Evolutionary conservation across 2,329 filamentous ascomycete species (phyloP).

Genomic region (Colletotrichum cordylinicola): DNA sequence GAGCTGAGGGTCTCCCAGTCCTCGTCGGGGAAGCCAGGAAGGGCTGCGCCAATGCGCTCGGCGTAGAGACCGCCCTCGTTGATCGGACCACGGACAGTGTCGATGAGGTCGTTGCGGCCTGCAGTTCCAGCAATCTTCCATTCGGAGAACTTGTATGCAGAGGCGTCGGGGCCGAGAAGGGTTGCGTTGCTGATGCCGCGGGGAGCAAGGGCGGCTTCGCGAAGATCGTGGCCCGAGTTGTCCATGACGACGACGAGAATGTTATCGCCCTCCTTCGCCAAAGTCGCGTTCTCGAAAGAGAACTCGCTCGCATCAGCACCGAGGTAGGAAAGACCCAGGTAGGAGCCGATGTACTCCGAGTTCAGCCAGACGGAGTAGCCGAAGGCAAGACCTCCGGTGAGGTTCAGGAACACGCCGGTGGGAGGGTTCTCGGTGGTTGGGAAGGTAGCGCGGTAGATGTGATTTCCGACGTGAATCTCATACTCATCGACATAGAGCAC

Average conservation of each 20-base stretch:
- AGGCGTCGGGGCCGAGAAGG: slow-evolving; percentile 41
- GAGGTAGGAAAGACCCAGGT: slow-evolving; percentile 52
- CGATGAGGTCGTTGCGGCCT: slow-evolving; percentile 55
- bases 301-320: slow-evolving; percentile 44
- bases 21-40: slow-evolving; percentile 59
- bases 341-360: slow-evolving; percentile 60
- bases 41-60: slow-evolving; percentile 64
- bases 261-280: slow-evolving; percentile 46
- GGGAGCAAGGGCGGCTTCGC: slow-evolving; percentile 49
- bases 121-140: slow-evolving; percentile 67
- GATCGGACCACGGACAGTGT: slow-evolving; percentile 59
- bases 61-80: slow-evolving; percentile 65
- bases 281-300: slow-evolving; percentile 54
- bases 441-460: slow-evolving; percentile 61
- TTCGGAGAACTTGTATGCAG: slow-evolving; percentile 46
- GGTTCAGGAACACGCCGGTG: slow-evolving; percentile 52
- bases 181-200: slow-evolving; percentile 60
- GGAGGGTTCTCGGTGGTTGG: slow-evolving; percentile 38
- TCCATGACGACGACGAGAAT: slow-evolving; percentile 63
- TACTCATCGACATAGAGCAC: slow-evolving; percentile 65
- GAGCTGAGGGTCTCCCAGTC: slow-evolving; percentile 41
- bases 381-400: slow-evolving; percentile 60
- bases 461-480: slow-evolving; percentile 57
- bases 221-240: slow-evolving; percentile 65
- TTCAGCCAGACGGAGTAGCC: slow-evolving; percentile 66